Evolutionary conservation across 148 eudicot genomes (phyloP).

Genomic region (Oxyria digyna): DNA sequence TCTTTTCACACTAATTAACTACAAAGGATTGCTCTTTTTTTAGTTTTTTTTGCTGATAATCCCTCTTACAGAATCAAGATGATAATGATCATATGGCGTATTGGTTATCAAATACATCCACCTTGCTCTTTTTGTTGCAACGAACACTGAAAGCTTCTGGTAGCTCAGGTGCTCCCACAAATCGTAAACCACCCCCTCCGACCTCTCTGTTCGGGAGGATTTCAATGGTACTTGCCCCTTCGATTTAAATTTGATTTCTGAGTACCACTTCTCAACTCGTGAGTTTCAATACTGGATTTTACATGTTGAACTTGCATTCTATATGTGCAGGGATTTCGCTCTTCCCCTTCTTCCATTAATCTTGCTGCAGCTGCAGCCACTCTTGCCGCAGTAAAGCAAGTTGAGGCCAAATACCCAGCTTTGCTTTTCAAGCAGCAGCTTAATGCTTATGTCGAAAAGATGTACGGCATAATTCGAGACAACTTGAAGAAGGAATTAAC

Average conservation of each 20-base stretch:
- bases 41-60: neutral
- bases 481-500: slow-evolving; percentile 80
- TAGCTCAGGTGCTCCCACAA: slow-evolving; percentile 34
- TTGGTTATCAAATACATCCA: slow-evolving; percentile 92
- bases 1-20: neutral
- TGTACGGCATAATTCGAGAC: slow-evolving; percentile 91
- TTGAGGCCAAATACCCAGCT: slow-evolving; percentile 97
- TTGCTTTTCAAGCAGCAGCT: slow-evolving; percentile 98
- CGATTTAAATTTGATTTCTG: neutral
- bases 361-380: slow-evolving; percentile 55
- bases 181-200: slow-evolving; percentile 67
- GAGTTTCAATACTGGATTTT: neutral
- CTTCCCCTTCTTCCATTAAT: slow-evolving; percentile 71
- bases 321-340: slow-evolving; percentile 64
- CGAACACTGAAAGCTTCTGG: slow-evolving; percentile 67
- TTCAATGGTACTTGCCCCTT: slow-evolving; percentile 62
- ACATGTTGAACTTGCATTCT: neutral
- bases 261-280: neutral
- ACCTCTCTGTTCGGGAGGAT: slow-evolving; percentile 95
- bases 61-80: slow-evolving; percentile 65
- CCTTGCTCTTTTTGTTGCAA: slow-evolving; percentile 82
- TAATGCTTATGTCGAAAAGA: slow-evolving; percentile 92
- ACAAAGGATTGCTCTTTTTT: neutral
- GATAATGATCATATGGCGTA: slow-evolving; percentile 78
- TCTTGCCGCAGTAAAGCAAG: slow-evolving; percentile 62